Conservation (phyloP, 768 basidiomycete species). For the Daedaleopsis nitida region DNA sequence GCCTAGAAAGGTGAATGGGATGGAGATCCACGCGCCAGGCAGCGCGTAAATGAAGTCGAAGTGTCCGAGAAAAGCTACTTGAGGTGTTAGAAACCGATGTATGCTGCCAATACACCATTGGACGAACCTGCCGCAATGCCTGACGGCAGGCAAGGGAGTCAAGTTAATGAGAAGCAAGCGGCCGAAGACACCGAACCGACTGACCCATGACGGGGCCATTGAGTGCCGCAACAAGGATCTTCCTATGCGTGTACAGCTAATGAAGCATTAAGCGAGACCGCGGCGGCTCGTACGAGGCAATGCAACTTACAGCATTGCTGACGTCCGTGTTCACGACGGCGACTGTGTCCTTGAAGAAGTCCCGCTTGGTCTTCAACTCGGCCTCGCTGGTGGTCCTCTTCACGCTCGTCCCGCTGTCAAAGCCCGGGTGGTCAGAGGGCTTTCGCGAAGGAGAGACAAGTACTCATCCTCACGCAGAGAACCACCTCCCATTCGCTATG, state of each 20-base stretch:
- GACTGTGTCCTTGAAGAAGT: conserved; percentile 48
- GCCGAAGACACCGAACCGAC: conserved; percentile 10
- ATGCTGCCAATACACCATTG: not conserved
- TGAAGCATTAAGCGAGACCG: not conserved
- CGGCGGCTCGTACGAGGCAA: not conserved
- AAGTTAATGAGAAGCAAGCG: not conserved
- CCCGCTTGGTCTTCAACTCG: conserved; percentile 37
- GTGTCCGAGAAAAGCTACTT: conserved; percentile 62
- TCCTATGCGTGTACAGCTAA: conserved; percentile 69
- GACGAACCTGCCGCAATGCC: conserved; percentile 65
- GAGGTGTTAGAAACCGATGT: not conserved
- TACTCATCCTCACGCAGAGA: conserved; percentile 61
- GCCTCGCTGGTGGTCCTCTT: conserved; percentile 7
- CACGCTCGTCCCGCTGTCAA: conserved; percentile 51
- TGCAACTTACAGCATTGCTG: conserved; percentile 57
- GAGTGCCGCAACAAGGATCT: conserved; percentile 68
- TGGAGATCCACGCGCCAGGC: conserved; percentile 60
- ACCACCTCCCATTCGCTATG: conserved; percentile 68
- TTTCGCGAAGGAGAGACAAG: not conserved
- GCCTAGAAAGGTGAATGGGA: conserved; percentile 72
- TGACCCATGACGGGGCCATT: conserved; percentile 79
- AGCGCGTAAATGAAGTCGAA: conserved; percentile 77
- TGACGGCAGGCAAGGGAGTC: conserved; percentile 25
- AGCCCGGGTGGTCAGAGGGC: not conserved
- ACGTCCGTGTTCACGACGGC: conserved; percentile 58